Base-by-base conservation (phyloP, 192 early-diverging fungal species). In the Chytriomyces hyalinus region DNA sequence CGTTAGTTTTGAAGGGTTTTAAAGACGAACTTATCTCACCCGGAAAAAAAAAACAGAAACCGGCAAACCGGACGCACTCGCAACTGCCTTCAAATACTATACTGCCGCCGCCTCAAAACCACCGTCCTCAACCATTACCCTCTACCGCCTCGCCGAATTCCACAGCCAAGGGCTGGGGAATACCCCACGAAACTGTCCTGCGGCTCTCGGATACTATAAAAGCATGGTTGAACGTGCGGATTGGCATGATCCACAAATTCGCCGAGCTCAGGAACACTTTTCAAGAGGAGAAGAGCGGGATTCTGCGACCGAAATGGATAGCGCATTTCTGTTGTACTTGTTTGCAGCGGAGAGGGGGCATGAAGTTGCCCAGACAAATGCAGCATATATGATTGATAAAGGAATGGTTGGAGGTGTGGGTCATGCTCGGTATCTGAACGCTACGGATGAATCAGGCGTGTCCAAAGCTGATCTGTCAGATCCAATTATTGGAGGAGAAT, bases 291-390 rank as follows among this genome's bases (percentile, higher is more conserved):
- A 57, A 20, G 57, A 63, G 53, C 28, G 59, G 20, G 71, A 44
- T 9, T 62, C 53, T 8, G 89, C 92, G 15, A 91, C 90, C 44
- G 92, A 94, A 80, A 75, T 87, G 48, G 91, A 93, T 20, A 85
- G 83, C 17, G 94, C 95, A 0, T 78, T 93, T 5, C 49, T 96
- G 6, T 75, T 86, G 20, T 97, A 95, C 83, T 84, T 93, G 67
- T 82, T 92, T 49, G 94, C 94, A 1, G 96, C 97, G 0, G 97
- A 99, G 81, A 88, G 91, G 75, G 97, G 97, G 8, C 90, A 90
- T 80, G 93, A 95, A 75, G 83, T 92, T 5, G 94, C 92, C 2
- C 96, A 98, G 82, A 84, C 91, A 13, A 98, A 97, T 82, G 92
- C 93, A 46, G 97, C 97, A 5, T 93, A 92, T 85, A 78, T 99